phyloP scores from a whole-genome alignment of 1,284 basidiomycete species.

The Clitocybe nebularis region DNA sequence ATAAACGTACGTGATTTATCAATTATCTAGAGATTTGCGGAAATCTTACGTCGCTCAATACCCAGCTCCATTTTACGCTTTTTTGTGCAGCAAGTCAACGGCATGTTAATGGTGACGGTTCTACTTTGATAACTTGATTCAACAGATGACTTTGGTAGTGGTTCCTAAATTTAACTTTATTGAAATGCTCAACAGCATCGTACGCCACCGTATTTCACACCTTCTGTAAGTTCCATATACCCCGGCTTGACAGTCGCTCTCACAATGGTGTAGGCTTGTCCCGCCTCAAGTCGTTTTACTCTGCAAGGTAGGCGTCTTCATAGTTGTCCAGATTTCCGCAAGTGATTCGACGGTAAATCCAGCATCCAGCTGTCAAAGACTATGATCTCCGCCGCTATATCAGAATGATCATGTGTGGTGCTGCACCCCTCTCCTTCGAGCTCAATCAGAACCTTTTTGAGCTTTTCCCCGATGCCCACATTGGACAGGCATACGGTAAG shows the following conservation, averaged over 20 bases:
- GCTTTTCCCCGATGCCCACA: constrained; percentile 23
- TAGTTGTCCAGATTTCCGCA: too few relatives aligned
- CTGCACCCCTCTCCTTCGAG: constrained; percentile 22
- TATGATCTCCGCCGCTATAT: constrained; percentile 60
- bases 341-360: too few relatives aligned
- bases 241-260: constrained; percentile 3
- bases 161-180: constrained; percentile 70
- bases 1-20: constrained; percentile 37
- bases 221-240: constrained; percentile 42
- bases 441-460: constrained; percentile 21
- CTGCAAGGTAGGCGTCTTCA: constrained; percentile 52
- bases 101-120: not conserved
- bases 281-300: constrained; percentile 68
- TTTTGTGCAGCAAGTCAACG: constrained; percentile 47
- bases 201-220: constrained; percentile 62
- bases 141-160: constrained; percentile 61
- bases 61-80: constrained; percentile 51
- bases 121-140: not conserved
- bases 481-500: constrained; percentile 24
- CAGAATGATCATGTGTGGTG: constrained; percentile 34
- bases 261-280: constrained; percentile 44
- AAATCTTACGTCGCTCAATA: too few relatives aligned
- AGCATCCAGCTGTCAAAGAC: constrained; percentile 66
- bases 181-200: constrained; percentile 65
- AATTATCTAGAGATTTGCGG: too few relatives aligned